A percentile compares a stretch with the other conserved stretches of the same genome.
phyloP scores from a whole-genome alignment of 73 alveolate species.

The Paramecium sonneborni region DNA sequence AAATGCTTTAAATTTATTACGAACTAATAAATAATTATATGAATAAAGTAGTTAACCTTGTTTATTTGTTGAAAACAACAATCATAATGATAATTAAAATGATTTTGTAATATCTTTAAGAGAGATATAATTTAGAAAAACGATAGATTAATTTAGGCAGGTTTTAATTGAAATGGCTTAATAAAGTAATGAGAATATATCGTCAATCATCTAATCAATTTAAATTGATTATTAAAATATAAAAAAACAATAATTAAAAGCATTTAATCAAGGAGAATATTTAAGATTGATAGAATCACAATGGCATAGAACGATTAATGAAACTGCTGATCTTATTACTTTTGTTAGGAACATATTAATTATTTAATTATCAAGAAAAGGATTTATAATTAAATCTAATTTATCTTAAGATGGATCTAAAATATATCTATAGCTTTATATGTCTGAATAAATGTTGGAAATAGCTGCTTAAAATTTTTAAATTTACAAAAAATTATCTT shows the following conservation, averaged over 20 bases:
- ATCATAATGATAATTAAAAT: neutral
- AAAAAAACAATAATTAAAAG: neutral
- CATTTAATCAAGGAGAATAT: neutral
- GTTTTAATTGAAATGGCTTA: neutral
- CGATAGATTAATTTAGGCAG: neutral
- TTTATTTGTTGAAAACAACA: neutral
- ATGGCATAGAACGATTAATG: neutral
- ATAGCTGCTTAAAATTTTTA: neutral
- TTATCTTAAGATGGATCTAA: neutral
- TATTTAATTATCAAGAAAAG: neutral
- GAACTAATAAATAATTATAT: neutral
- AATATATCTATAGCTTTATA: neutral
- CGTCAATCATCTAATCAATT: neutral
- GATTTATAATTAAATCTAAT: neutral
- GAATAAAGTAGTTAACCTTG: neutral
- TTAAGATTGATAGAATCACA: neutral
- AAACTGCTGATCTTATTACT: neutral
- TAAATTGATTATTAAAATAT: neutral
- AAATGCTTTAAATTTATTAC: neutral
- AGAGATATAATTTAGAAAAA: neutral
- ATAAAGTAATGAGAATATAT: neutral
- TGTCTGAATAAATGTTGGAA: slow-evolving; percentile 22
- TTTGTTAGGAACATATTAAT: neutral
- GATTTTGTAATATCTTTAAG: neutral
- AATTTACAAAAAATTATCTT: neutral